Conservation (phyloP, 768 basidiomycete genomes). For the Lactarius akahatsu region DNA sequence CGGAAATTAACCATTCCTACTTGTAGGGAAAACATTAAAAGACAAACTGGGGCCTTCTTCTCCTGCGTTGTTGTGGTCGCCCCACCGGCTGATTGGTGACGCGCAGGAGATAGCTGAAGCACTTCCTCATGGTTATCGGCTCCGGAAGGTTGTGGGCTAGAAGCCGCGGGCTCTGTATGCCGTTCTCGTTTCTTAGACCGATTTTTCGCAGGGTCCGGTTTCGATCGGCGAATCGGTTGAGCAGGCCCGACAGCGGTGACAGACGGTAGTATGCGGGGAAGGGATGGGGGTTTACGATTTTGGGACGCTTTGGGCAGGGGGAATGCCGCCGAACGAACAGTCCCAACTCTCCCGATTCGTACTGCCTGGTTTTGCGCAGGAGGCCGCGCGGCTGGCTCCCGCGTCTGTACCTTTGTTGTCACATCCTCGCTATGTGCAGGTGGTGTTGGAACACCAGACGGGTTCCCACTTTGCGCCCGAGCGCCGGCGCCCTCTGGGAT, state of each 20-base stretch:
- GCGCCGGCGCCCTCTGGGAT: conserved; percentile 18
- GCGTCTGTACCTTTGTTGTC: conserved; percentile 15
- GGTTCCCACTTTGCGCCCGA: conserved; percentile 16
- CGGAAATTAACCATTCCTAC: conserved; percentile 23
- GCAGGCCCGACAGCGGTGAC: background rate
- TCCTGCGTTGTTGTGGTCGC: conserved; percentile 15
- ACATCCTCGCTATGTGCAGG: conserved; percentile 27
- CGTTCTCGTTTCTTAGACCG: background rate
- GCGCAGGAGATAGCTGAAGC: conserved; percentile 7
- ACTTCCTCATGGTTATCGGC: conserved; percentile 19
- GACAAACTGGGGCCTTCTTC: conserved; percentile 19
- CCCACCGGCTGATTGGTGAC: conserved; percentile 9
- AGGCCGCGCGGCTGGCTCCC: conserved; percentile 19
- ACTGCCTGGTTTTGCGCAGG: conserved; percentile 15
- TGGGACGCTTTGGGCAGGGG: conserved; percentile 22
- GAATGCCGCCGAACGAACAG: conserved; percentile 13
- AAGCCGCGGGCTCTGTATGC: background rate
- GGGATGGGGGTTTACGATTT: conserved; percentile 12
- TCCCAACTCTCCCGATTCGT: conserved; percentile 9
- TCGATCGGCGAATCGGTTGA: conserved; percentile 13
- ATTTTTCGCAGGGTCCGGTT: conserved; percentile 9
- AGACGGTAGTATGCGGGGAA: conserved; percentile 7
- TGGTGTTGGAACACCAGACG: conserved; percentile 8
- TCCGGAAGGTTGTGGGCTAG: conserved; percentile 11
- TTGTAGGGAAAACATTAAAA: conserved; percentile 10